Evolutionary conservation across 768 basidiomycete species (phyloP).

Genomic region (Rhodotorula taiwanensis): DNA sequence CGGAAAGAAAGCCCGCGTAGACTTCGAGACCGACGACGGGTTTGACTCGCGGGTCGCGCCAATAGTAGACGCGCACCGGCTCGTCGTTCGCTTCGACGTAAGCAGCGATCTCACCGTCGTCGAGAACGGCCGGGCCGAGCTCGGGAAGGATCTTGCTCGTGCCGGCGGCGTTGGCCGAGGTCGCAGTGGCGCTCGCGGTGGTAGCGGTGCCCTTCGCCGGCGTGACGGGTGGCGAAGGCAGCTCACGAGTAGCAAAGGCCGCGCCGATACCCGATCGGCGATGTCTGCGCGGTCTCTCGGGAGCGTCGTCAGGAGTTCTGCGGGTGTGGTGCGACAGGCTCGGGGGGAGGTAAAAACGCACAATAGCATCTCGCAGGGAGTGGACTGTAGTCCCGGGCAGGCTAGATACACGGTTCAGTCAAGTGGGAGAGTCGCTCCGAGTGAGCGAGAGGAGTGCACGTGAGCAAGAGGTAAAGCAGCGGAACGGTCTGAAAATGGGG

Average conservation of each 20-base stretch:
- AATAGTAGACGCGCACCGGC: not conserved
- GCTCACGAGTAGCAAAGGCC: not conserved
- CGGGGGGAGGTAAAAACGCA: not conserved
- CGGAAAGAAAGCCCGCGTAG: not conserved
- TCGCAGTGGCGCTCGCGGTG: not conserved
- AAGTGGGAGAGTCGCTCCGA: not conserved
- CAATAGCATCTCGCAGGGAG: not conserved
- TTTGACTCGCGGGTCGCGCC: not conserved
- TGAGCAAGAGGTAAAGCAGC: not conserved
- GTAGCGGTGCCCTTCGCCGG: no score
- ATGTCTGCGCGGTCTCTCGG: not conserved
- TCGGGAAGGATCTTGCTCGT: not conserved
- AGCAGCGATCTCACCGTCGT: not conserved
- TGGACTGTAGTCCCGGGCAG: not conserved
- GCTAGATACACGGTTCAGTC: not conserved
- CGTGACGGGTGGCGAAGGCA: no score
- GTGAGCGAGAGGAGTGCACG: not conserved
- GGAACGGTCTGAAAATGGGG: not conserved
- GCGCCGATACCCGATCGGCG: not conserved
- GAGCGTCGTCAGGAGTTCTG: not conserved
- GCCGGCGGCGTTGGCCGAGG: not conserved
- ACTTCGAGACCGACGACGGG: constrained; percentile 3
- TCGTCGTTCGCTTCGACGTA: not conserved
- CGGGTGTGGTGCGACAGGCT: not conserved
- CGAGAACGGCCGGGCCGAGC: not conserved